These are phyloP conservation scores for Dictyostelium citrinum DNA, from an alignment of 78 protist species.

Conservation along the genomic window DNA sequence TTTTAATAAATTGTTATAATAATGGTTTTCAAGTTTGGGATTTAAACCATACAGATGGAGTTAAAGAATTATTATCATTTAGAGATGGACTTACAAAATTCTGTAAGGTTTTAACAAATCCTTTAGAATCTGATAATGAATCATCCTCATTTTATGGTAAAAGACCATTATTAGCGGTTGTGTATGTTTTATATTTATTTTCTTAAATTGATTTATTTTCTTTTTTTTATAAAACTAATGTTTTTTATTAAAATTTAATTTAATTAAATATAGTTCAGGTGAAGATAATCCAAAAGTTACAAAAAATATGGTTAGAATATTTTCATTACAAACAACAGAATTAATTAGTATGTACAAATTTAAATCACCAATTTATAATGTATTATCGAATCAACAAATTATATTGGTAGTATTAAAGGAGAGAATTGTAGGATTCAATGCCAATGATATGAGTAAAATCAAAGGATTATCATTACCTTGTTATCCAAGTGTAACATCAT, in stretches of 20 bases:
- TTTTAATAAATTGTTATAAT: slow-evolving; percentile 60
- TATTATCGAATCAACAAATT: slow-evolving; percentile 35
- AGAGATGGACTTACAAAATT: slow-evolving; percentile 53
- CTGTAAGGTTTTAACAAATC: slow-evolving; percentile 47
- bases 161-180: slow-evolving; percentile 75
- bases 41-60: slow-evolving; percentile 62
- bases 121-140: slow-evolving; percentile 20
- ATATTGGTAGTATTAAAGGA: slow-evolving; percentile 44
- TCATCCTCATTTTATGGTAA: slow-evolving; percentile 57
- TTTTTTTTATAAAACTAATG: background rate
- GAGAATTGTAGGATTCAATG: slow-evolving; percentile 52
- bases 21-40: slow-evolving; percentile 79
- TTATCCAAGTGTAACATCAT: slow-evolving; percentile 13
- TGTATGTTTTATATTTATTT: background rate
- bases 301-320: slow-evolving; percentile 55
- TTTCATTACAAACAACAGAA: slow-evolving; percentile 46
- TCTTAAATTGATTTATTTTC: background rate
- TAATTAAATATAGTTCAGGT: background rate
- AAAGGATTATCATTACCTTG: slow-evolving; percentile 25
- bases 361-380: slow-evolving; percentile 60
- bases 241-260: background rate
- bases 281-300: slow-evolving; percentile 32
- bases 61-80: slow-evolving; percentile 33
- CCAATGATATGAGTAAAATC: slow-evolving; percentile 35
- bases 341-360: slow-evolving; percentile 57